phyloP scores from a whole-genome alignment of 1,284 basidiomycete species.

The Xerocomus cyaneibrunnescens region DNA sequence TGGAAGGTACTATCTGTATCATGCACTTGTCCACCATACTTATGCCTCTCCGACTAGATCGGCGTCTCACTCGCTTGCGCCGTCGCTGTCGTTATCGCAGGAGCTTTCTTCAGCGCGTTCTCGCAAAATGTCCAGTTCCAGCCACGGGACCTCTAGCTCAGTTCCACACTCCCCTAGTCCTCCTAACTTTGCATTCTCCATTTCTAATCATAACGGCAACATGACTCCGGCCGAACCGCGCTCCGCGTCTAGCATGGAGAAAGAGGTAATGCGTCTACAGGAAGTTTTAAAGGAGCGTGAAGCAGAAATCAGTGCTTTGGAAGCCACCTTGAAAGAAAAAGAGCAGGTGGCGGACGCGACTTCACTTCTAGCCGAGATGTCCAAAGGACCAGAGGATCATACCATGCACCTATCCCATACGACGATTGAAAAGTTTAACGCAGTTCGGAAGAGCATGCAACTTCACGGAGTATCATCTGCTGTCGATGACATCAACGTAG shows the following conservation, averaged over 20 bases:
- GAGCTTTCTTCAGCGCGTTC: slow-evolving; percentile 89
- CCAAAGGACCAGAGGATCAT: slow-evolving; percentile 22
- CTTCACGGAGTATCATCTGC: slow-evolving; percentile 39
- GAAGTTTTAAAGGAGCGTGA: slow-evolving; percentile 87
- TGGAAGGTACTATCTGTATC: slow-evolving; percentile 55
- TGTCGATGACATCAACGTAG: slow-evolving; percentile 27
- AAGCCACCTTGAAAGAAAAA: slow-evolving; percentile 61
- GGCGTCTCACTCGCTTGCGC: slow-evolving; percentile 82
- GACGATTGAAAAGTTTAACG: slow-evolving; percentile 69
- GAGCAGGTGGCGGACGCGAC: slow-evolving; percentile 26
- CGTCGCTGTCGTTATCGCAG: slow-evolving; percentile 92
- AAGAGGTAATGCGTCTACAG: slow-evolving; percentile 89
- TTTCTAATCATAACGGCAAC: slow-evolving; percentile 41
- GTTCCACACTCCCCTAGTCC: slow-evolving; percentile 51
- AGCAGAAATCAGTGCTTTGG: slow-evolving; percentile 78
- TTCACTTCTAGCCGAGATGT: slow-evolving; percentile 5
- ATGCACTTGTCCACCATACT: slow-evolving; percentile 6
- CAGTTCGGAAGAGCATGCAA: slow-evolving; percentile 64
- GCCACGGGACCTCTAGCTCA: slow-evolving; percentile 63
- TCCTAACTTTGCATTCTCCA: slow-evolving; percentile 63
- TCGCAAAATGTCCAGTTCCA: slow-evolving; percentile 76
- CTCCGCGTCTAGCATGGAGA: slow-evolving; percentile 81
- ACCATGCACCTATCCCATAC: slow-evolving; percentile 57
- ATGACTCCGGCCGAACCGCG: slow-evolving; percentile 53
- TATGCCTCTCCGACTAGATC: slow-evolving; percentile 48